phyloP scores from a whole-genome alignment of 768 basidiomycete genomes.

The Lenzites betulinus region DNA sequence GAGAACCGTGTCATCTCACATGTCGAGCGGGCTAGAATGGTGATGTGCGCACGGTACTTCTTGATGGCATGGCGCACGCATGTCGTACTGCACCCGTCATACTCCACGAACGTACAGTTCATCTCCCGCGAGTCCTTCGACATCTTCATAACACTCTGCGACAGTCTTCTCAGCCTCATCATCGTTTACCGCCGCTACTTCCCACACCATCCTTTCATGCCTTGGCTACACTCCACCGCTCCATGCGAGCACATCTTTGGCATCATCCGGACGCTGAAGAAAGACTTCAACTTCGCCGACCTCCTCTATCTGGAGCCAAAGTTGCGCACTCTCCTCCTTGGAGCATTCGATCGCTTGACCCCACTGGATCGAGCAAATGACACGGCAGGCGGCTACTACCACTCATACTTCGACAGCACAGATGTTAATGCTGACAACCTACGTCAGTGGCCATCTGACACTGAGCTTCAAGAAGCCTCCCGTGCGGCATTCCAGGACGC shows the following conservation, averaged over 20 bases:
- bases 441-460: no score
- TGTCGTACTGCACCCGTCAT: slow-evolving; percentile 28
- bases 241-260: slow-evolving; percentile 40
- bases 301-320: slow-evolving; percentile 33
- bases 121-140: slow-evolving; percentile 38
- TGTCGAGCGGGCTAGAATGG: slow-evolving; percentile 27
- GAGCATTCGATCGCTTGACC: no score
- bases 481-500: no score
- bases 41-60: slow-evolving; percentile 28
- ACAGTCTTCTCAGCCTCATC: slow-evolving; percentile 37
- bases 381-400: background rate
- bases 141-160: slow-evolving; percentile 34
- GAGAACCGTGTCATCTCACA: slow-evolving; percentile 31
- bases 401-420: background rate
- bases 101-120: slow-evolving; percentile 28
- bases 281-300: slow-evolving; percentile 39
- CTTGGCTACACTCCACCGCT: slow-evolving; percentile 39
- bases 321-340: no score
- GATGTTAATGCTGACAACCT: background rate
- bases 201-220: slow-evolving; percentile 35
- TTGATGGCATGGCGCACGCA: slow-evolving; percentile 28
- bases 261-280: slow-evolving; percentile 28
- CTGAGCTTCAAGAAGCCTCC: no score
- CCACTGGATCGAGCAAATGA: background rate
- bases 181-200: slow-evolving; percentile 38